Conservation (phyloP, 2,329 filamentous ascomycete genomes). For the Phialocephala subalpina region DNA sequence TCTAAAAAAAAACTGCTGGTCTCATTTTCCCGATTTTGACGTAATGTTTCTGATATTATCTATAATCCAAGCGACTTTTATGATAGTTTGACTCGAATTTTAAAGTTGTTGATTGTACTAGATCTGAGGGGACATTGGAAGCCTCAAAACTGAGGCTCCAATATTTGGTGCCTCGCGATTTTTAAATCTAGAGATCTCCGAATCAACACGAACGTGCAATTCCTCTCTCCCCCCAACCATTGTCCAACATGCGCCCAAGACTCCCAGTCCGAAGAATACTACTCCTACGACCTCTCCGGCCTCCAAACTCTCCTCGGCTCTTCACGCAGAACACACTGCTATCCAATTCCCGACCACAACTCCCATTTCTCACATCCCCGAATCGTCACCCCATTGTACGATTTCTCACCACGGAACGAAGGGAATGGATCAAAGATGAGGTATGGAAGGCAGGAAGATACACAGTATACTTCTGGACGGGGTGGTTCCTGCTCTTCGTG, state of each 20-base stretch:
- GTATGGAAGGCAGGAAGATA: conserved; percentile 74
- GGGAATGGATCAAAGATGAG: conserved; percentile 74
- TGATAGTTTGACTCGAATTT: no score
- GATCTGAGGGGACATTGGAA: no score
- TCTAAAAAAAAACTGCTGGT: no score
- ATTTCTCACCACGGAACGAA: conserved; percentile 81
- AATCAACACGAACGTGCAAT: neutral
- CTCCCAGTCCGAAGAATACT: conserved; percentile 49
- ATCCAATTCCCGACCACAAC: conserved; percentile 63
- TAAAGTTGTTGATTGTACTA: no score
- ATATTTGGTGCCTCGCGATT: neutral
- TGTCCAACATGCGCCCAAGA: conserved; percentile 43
- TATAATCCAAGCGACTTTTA: no score
- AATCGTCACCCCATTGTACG: conserved; percentile 59
- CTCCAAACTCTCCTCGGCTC: conserved; percentile 50
- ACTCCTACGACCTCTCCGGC: conserved; percentile 47
- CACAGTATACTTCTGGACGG: conserved; percentile 70
- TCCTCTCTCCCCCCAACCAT: neutral
- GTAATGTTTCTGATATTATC: no score
- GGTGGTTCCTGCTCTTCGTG: conserved; percentile 65
- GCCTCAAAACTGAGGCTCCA: no score
- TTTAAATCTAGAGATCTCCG: no score
- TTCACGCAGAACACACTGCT: conserved; percentile 65
- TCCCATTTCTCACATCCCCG: conserved; percentile 65
- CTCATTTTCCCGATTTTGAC: no score